Conservation (phyloP, 108 stramenopile genomes). For the Conticribra weissflogii region DNA sequence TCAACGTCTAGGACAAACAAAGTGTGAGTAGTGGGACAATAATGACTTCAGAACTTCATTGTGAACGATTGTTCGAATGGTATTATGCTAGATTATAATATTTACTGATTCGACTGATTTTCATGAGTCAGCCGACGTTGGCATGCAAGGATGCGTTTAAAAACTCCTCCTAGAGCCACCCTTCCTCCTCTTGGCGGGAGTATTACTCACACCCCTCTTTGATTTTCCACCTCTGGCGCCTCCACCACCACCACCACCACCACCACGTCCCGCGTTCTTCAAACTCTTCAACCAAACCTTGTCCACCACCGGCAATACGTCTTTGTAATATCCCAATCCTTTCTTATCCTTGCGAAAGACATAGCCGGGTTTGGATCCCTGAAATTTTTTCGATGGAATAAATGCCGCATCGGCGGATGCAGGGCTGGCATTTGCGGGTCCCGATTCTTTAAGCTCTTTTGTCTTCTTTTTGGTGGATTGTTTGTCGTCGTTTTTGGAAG, state of each 20-base stretch:
- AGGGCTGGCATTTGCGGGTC: too few species aligned
- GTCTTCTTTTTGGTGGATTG: slow-evolving; percentile 21
- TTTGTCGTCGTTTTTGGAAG: not conserved
- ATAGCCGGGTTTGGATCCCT: slow-evolving; percentile 74
- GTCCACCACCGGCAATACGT: slow-evolving; percentile 72
- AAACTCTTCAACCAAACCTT: slow-evolving; percentile 25
- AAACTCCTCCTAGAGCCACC: slow-evolving; percentile 34
- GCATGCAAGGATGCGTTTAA: too few species aligned
- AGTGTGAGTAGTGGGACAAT: too few species aligned
- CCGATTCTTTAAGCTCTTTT: slow-evolving; percentile 6
- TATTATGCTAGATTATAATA: too few species aligned
- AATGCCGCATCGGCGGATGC: slow-evolving; percentile 37
- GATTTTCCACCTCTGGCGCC: slow-evolving; percentile 2
- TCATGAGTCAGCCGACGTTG: too few species aligned
- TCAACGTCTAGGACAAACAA: too few species aligned
- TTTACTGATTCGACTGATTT: too few species aligned
- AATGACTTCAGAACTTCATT: too few species aligned
- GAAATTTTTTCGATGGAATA: slow-evolving; percentile 72
- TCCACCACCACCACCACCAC: slow-evolving; percentile 24
- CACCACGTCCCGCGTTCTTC: not conserved
- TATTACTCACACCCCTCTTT: slow-evolving; percentile 13
- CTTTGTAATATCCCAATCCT: slow-evolving; percentile 85
- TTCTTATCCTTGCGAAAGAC: slow-evolving; percentile 70
- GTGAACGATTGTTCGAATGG: too few species aligned
- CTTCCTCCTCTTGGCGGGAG: slow-evolving; percentile 20